Conservation (phyloP, 768 basidiomycete species). For the Pleurotus pulmonarius region DNA sequence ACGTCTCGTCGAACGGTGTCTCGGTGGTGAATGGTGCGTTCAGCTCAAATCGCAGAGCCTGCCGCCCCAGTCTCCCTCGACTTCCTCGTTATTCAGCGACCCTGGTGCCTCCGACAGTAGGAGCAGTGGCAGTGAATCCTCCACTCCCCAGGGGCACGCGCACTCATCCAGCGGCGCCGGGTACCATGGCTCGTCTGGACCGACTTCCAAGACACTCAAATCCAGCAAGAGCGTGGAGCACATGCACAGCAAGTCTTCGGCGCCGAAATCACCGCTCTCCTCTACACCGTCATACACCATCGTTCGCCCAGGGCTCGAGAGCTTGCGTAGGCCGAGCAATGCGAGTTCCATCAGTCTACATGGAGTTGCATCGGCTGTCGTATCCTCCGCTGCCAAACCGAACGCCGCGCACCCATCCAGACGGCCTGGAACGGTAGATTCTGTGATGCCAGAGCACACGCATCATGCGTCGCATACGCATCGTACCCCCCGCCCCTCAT, state of each 20-base stretch:
- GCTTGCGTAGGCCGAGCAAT: slow-evolving; percentile 33
- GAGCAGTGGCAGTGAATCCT: too few relatives aligned
- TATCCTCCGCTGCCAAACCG: slow-evolving; percentile 11
- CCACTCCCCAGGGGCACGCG: too few relatives aligned
- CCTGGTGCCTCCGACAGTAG: too few relatives aligned
- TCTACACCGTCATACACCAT: slow-evolving; percentile 23
- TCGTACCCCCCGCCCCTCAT: slow-evolving; percentile 6
- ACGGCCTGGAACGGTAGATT: slow-evolving; percentile 12
- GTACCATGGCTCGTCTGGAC: too few relatives aligned
- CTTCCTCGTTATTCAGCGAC: slow-evolving; percentile 3
- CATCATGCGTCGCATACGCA: slow-evolving; percentile 13
- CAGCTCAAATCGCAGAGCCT: slow-evolving; percentile 45
- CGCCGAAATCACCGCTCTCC: slow-evolving; percentile 17
- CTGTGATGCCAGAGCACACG: slow-evolving; percentile 5
- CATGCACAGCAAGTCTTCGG: slow-evolving; percentile 28
- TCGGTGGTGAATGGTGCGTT: slow-evolving; percentile 84
- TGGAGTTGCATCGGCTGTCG: slow-evolving; percentile 21
- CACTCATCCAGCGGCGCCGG: too few relatives aligned
- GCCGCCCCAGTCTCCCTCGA: slow-evolving; percentile 10
- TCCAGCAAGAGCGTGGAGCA: slow-evolving; percentile 66
- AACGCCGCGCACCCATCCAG: slow-evolving; percentile 9
- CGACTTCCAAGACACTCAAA: slow-evolving; percentile 41
- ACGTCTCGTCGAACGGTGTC: slow-evolving; percentile 88
- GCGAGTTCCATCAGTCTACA: slow-evolving; percentile 21
- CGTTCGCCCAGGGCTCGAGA: slow-evolving; percentile 18